Conservation (phyloP, 2,329 filamentous ascomycete species). For the Diaporthe amygdali region DNA sequence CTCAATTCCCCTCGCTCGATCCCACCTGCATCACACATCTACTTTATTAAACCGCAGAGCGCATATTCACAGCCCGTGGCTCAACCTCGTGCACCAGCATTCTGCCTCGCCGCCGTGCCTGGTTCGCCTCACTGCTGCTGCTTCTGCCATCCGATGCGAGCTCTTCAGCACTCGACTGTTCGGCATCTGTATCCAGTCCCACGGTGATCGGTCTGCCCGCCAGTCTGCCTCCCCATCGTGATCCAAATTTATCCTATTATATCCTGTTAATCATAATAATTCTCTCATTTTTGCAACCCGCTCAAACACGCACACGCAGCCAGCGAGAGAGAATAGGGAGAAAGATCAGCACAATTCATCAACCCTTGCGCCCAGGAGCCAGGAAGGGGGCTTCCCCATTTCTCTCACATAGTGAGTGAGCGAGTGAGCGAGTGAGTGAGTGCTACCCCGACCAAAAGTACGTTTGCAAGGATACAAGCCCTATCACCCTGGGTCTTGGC, state of each 20-base stretch:
- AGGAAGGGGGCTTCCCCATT: background rate
- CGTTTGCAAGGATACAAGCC: conserved; percentile 2
- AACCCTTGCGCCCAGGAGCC: background rate
- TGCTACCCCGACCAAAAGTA: background rate
- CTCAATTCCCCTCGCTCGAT: background rate
- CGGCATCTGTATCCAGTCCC: background rate
- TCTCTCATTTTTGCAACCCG: background rate
- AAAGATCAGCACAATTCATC: background rate
- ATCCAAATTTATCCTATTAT: background rate
- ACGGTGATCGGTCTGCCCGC: background rate
- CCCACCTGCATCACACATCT: background rate
- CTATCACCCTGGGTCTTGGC: conserved; percentile 1
- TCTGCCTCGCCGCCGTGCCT: background rate
- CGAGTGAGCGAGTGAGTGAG: background rate
- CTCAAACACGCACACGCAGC: background rate
- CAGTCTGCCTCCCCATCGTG: background rate
- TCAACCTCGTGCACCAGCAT: background rate
- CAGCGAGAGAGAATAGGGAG: background rate
- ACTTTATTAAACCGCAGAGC: background rate
- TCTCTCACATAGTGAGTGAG: background rate
- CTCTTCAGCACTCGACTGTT: background rate
- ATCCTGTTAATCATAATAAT: background rate
- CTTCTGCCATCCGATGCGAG: background rate
- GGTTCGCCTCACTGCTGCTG: background rate
- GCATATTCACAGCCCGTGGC: background rate